A percentile compares a stretch with the other conserved stretches of the same genome.
phyloP scores from a whole-genome alignment of 495 filamentous ascomycete species.

The Daldinia vernicosa region DNA sequence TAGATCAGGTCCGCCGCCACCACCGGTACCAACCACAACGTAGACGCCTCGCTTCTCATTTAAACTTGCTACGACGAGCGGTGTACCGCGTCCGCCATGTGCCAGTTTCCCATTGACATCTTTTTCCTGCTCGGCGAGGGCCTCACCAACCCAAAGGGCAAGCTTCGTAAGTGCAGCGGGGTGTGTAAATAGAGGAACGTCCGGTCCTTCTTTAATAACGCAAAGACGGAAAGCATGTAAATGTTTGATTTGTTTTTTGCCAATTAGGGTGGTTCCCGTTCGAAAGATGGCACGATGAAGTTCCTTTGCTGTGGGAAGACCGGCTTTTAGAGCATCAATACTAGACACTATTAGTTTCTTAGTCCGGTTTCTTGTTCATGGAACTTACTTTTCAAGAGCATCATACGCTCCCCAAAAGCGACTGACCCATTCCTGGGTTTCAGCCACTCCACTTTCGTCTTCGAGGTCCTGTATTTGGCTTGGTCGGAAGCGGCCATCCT shows the following conservation, averaged over 20 bases:
- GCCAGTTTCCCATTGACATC: conserved; percentile 73
- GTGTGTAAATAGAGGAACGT: conserved; percentile 87
- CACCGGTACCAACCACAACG: conserved; percentile 86
- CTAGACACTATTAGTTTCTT: conserved; percentile 61
- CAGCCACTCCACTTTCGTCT: conserved; percentile 53
- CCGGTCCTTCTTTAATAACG: conserved; percentile 93
- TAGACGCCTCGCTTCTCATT: conserved; percentile 91
- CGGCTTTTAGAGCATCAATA: conserved; percentile 76
- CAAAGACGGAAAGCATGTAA: conserved; percentile 92
- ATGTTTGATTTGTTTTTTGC: conserved; percentile 92
- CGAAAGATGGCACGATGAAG: conserved; percentile 93
- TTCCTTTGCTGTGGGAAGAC: conserved; percentile 84
- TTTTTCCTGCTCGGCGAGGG: conserved; percentile 85
- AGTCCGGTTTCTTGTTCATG: conserved; percentile 21
- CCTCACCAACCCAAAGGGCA: conserved; percentile 92
- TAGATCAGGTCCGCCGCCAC: conserved; percentile 74
- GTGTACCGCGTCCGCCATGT: conserved; percentile 76
- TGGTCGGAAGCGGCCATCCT: conserved; percentile 47
- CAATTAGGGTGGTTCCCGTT: conserved; percentile 87
- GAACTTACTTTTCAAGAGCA: conserved; percentile 74
- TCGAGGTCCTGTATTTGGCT: conserved; percentile 54
- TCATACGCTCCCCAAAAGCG: conserved; percentile 97
- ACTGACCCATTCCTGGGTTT: conserved; percentile 72
- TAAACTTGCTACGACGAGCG: conserved; percentile 86
- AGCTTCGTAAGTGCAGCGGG: conserved; percentile 92